These are phyloP conservation scores for Suaeda aralocaspica DNA, from an alignment of 148 eudicot genomes.

Conservation along the genomic window DNA sequence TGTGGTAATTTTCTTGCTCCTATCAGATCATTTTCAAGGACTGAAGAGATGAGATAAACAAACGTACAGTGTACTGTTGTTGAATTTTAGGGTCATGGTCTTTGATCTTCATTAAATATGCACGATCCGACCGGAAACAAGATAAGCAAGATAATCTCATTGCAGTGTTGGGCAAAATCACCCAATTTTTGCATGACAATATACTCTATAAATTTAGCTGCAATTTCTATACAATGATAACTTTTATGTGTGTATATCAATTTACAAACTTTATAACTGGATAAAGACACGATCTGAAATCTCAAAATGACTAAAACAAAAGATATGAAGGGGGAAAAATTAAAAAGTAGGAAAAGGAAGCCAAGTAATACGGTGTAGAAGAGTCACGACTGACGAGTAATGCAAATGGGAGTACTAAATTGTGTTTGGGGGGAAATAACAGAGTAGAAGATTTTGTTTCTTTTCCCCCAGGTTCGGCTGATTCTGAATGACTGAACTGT, in stretches of 20 bases:
- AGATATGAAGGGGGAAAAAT: background rate
- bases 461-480: background rate
- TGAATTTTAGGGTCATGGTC: no score
- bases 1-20: no score
- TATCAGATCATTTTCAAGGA: background rate
- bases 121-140: background rate
- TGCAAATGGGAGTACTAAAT: constrained; percentile 5
- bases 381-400: background rate
- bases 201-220: background rate
- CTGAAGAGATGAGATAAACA: background rate
- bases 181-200: no score
- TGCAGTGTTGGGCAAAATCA: background rate
- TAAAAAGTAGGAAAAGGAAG: background rate
- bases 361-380: background rate
- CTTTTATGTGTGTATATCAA: constrained; percentile 7
- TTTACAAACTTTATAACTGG: constrained; percentile 12
- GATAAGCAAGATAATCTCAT: no score
- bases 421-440: background rate
- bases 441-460: background rate
- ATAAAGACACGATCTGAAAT: constrained; percentile 6
- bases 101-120: background rate
- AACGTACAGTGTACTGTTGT: no score
- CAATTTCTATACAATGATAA: constrained; percentile 1
- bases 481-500: background rate
- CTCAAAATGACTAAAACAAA: background rate